phyloP scores from a whole-genome alignment of 2,329 filamentous ascomycete species.

The Aspergillus neotritici region DNA sequence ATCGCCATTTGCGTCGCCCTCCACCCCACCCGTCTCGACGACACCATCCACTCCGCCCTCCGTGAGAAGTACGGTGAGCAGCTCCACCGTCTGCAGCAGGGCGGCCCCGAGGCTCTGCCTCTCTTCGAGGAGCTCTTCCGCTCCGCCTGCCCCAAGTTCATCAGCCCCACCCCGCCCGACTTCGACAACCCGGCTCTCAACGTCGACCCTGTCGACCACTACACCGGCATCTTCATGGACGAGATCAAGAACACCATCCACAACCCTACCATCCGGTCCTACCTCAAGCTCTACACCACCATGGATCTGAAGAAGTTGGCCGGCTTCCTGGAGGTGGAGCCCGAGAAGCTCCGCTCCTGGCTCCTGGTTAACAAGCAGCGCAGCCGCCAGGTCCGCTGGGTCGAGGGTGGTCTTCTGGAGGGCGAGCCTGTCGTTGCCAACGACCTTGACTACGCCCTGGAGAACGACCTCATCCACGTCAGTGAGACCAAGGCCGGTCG shows the following conservation, averaged over 20 bases:
- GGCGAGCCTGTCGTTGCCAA: constrained; percentile 89
- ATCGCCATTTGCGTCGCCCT: constrained; percentile 99
- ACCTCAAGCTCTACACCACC: constrained; percentile 97
- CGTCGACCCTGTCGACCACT: constrained; percentile 95
- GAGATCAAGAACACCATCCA: constrained; percentile 99
- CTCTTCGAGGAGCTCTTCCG: constrained; percentile 99
- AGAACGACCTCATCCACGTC: constrained; percentile 96
- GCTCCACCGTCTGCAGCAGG: constrained; percentile 91
- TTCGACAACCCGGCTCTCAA: constrained; percentile 96
- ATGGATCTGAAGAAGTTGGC: constrained; percentile 99
- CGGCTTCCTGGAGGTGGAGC: constrained; percentile 91
- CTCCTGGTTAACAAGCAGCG: constrained; percentile 97
- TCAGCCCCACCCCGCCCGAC: constrained; percentile 92
- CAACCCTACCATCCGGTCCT: constrained; percentile 95
- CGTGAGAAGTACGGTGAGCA: constrained; percentile 99
- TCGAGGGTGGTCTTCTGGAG: constrained; percentile 80
- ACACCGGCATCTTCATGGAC: constrained; percentile 97
- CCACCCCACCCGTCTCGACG: constrained; percentile 92
- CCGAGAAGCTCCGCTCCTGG: constrained; percentile 92
- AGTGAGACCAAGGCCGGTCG: constrained; percentile 97
- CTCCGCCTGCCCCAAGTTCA: constrained; percentile 98
- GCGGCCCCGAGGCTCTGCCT: constrained; percentile 88
- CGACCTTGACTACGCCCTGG: constrained; percentile 94
- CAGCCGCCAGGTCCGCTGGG: constrained; percentile 92
- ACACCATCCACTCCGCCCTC: constrained; percentile 97